Evolutionary conservation across 345 rosid genomes (phyloP).

Genomic region (Streptanthus diversifolius): DNA sequence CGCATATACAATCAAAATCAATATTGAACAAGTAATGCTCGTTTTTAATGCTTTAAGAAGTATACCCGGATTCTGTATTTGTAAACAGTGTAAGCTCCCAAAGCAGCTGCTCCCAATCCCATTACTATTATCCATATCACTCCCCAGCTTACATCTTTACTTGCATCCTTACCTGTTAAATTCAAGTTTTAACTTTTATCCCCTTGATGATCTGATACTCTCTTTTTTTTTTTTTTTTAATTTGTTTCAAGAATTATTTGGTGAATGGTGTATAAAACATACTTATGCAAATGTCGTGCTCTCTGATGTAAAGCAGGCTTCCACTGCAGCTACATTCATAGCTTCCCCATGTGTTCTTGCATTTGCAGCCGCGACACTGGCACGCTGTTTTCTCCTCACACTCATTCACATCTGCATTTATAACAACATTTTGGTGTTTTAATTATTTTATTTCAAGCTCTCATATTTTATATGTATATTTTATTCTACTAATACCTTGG

Average conservation of each 20-base stretch:
- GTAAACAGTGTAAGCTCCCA: slow-evolving; percentile 84
- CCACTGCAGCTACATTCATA: slow-evolving; percentile 81
- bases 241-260: background rate
- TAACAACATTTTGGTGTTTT: background rate
- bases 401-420: slow-evolving; percentile 47
- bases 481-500: slow-evolving; percentile 51
- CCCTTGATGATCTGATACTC: no score
- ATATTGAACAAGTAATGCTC: background rate
- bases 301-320: slow-evolving; percentile 68
- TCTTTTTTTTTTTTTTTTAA: no score
- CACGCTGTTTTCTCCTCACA: slow-evolving; percentile 79
- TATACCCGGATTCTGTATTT: slow-evolving; percentile 83
- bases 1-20: slow-evolving; percentile 5
- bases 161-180: slow-evolving; percentile 23
- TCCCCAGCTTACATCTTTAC: slow-evolving; percentile 58
- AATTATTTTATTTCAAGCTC: background rate
- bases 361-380: slow-evolving; percentile 43
- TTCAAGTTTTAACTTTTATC: background rate
- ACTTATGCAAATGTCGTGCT: slow-evolving; percentile 84
- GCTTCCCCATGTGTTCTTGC: slow-evolving; percentile 91
- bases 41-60: background rate
- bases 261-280: background rate
- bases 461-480: background rate
- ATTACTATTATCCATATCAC: slow-evolving; percentile 80
- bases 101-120: slow-evolving; percentile 70